phyloP scores from a whole-genome alignment of 257 asterid genomes.

The Lycium ferocissimum region DNA sequence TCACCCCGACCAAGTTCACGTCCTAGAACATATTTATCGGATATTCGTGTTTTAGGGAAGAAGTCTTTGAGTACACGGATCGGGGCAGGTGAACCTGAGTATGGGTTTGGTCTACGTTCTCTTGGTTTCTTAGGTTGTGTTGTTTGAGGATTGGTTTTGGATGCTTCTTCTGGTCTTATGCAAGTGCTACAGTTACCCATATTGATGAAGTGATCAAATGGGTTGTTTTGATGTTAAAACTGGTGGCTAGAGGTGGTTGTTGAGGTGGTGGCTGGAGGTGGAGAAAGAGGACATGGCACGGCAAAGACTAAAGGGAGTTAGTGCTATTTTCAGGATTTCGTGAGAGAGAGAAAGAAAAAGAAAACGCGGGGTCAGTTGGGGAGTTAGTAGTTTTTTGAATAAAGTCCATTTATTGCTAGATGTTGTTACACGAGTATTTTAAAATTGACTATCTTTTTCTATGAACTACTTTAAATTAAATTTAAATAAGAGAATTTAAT shows the following conservation, averaged over 20 bases:
- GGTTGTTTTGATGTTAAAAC: slow-evolving; percentile 44
- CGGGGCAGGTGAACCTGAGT: slow-evolving; percentile 60
- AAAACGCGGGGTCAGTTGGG: slow-evolving; percentile 63
- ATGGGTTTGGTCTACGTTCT: slow-evolving; percentile 71
- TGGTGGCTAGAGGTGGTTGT: slow-evolving; percentile 41
- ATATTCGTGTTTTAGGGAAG: slow-evolving; percentile 56
- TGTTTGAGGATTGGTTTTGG: slow-evolving; percentile 36
- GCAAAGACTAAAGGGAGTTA: not conserved
- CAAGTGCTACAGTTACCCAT: slow-evolving; percentile 96
- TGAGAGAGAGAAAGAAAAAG: slow-evolving; percentile 35
- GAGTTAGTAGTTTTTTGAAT: slow-evolving; percentile 50
- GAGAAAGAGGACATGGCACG: slow-evolving; percentile 36
- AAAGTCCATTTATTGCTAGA: slow-evolving; percentile 22
- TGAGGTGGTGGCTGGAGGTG: slow-evolving; percentile 44
- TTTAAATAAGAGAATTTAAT: not conserved
- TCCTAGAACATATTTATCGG: slow-evolving; percentile 84
- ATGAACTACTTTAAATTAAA: not conserved
- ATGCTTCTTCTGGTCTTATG: slow-evolving; percentile 54
- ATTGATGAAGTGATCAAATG: not conserved
- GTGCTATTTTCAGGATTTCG: slow-evolving; percentile 20
- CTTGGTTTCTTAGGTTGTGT: not conserved
- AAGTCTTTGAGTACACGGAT: slow-evolving; percentile 82
- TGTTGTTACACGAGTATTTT: slow-evolving; percentile 1
- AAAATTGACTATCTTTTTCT: not conserved
- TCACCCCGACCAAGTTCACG: slow-evolving; percentile 97